These are phyloP conservation scores for Anastatica hierochuntica DNA, from an alignment of 345 rosid genomes.

Conservation along the genomic window DNA sequence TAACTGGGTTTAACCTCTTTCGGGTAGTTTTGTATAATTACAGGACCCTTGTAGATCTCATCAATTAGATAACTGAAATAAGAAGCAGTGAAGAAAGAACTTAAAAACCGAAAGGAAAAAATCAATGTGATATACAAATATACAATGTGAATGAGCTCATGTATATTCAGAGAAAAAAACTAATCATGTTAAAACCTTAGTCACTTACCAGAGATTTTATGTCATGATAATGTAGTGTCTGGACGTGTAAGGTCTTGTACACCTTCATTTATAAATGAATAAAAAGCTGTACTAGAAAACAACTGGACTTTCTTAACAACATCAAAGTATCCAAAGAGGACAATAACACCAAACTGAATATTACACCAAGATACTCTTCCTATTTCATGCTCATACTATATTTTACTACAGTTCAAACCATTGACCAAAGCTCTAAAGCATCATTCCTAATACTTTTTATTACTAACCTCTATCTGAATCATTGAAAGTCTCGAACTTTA, in stretches of 20 bases:
- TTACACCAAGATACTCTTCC: neutral
- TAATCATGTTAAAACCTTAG: neutral
- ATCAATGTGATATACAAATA: too few species aligned
- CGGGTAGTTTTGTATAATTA: constrained; percentile 54
- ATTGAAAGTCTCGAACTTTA: too few species aligned
- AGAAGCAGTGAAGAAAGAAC: constrained; percentile 9
- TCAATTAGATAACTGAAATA: constrained; percentile 60
- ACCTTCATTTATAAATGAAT: constrained; percentile 43
- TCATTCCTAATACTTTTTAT: too few species aligned
- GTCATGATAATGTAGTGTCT: constrained; percentile 76
- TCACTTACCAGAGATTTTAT: constrained; percentile 53
- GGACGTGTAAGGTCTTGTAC: constrained; percentile 75
- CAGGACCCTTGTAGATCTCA: constrained; percentile 47
- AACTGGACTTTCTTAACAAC: neutral
- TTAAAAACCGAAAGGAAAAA: too few species aligned
- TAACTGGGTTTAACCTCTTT: constrained; percentile 55
- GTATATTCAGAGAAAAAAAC: neutral
- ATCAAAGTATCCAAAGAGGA: neutral
- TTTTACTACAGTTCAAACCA: too few species aligned
- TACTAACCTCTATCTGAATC: too few species aligned
- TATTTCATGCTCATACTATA: too few species aligned
- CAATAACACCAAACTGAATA: neutral
- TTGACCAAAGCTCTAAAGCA: too few species aligned
- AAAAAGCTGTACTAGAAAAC: constrained; percentile 5
- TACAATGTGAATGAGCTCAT: constrained; percentile 8